Percentiles rank a stretch among this genome's conserved stretches.
Evolutionary conservation across 2,329 filamentous ascomycete species (phyloP).

Genomic region (Colletotrichum spinosum): DNA sequence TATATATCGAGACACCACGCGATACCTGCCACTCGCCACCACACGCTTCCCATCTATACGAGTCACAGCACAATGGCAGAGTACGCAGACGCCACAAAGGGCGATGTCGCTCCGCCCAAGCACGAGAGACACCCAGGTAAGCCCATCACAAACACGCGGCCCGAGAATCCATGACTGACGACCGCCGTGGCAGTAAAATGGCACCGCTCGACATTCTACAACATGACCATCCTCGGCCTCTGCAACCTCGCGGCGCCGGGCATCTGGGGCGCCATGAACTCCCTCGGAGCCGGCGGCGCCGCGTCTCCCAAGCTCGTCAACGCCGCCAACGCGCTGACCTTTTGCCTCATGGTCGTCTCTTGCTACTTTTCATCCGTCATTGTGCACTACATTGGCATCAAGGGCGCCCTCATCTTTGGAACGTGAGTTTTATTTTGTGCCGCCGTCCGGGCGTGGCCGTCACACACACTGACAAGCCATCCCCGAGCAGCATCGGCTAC

Average conservation of each 20-base stretch:
- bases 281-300: constrained; percentile 75
- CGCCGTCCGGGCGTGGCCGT: too few relatives aligned
- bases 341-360: constrained; percentile 78
- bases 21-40: not conserved
- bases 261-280: constrained; percentile 81
- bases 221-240: constrained; percentile 76
- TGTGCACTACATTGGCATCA: constrained; percentile 77
- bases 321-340: constrained; percentile 77
- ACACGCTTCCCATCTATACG: not conserved
- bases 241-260: constrained; percentile 79
- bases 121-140: constrained; percentile 46
- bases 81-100: constrained; percentile 10
- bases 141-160: not conserved
- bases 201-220: constrained; percentile 79
- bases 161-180: not conserved
- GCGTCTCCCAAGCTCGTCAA: constrained; percentile 76
- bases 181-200: constrained; percentile 64
- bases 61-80: constrained; percentile 12
- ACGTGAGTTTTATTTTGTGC: constrained; percentile 56
- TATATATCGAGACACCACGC: too few relatives aligned
- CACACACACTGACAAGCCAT: not conserved
- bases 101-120: constrained; percentile 40
- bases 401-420: constrained; percentile 76
- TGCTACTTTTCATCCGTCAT: constrained; percentile 74
- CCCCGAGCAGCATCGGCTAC: constrained; percentile 66